Percentiles rank a stretch among this genome's conserved stretches.
These are phyloP conservation scores for Blastobotrys niveus DNA, from an alignment of 1,139 yeast genomes.

Conservation along the genomic window DNA sequence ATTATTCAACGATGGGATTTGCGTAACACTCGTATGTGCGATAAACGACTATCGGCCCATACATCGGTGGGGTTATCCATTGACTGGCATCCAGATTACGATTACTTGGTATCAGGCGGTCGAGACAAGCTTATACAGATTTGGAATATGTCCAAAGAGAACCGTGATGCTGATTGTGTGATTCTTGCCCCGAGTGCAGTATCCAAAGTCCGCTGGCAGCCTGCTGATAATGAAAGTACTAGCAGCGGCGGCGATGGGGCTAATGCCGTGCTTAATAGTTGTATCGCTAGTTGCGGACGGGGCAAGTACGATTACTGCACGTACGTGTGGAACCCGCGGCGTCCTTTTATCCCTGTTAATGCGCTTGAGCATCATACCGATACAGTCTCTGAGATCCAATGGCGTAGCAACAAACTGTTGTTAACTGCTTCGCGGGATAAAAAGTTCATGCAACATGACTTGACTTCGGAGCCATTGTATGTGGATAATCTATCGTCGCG, in stretches of 20 bases:
- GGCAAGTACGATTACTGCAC: conserved; percentile 66
- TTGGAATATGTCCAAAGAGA: conserved; percentile 56
- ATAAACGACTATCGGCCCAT: conserved; percentile 78
- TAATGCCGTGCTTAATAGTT: conserved; percentile 37
- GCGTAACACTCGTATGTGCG: conserved; percentile 45
- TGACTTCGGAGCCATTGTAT: conserved; percentile 46
- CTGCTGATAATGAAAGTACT: conserved; percentile 22
- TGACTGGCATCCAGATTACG: conserved; percentile 82
- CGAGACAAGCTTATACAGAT: conserved; percentile 78
- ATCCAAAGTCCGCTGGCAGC: conserved; percentile 64
- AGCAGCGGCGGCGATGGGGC: conserved; percentile 13
- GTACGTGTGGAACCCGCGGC: conserved; percentile 63
- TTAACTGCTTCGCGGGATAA: conserved; percentile 52
- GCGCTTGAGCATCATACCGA: conserved; percentile 50
- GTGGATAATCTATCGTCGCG: conserved; percentile 49
- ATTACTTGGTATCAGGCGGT: conserved; percentile 86
- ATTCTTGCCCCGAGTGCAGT: conserved; percentile 75
- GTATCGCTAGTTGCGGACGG: conserved; percentile 71
- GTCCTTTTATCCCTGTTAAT: conserved; percentile 72
- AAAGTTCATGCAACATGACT: conserved; percentile 50
- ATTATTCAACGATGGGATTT: conserved; percentile 79
- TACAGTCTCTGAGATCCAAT: conserved; percentile 46
- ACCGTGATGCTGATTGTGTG: conserved; percentile 60
- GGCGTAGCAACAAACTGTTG: conserved; percentile 47
- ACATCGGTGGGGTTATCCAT: conserved; percentile 85